Conservation (phyloP, 1,284 basidiomycete genomes). For the Bjerkandera adusta region DNA sequence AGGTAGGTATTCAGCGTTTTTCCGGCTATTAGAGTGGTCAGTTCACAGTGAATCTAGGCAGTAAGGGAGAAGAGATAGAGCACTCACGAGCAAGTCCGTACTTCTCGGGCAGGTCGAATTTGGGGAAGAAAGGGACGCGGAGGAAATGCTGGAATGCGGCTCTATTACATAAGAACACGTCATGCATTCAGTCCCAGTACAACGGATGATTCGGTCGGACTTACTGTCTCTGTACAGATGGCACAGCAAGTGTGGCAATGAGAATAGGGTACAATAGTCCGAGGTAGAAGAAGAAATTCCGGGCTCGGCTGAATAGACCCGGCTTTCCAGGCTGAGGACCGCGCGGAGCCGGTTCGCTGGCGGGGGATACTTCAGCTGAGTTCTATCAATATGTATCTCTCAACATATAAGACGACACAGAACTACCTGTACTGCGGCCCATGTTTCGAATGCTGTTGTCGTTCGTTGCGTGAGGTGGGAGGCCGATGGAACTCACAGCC, state of each 20-base stretch:
- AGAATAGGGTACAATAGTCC: conserved; percentile 54
- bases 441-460: no score
- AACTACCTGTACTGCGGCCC: no score
- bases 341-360: no score
- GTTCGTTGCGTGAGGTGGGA: no score
- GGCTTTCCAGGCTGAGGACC: conserved; percentile 12
- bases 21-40: conserved; percentile 51
- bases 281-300: conserved; percentile 39
- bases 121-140: conserved; percentile 59
- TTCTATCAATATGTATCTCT: no score
- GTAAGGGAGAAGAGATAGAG: not conserved
- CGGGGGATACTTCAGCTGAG: no score
- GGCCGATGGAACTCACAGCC: no score
- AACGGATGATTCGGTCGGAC: no score
- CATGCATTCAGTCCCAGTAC: no score
- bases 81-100: conserved; percentile 85
- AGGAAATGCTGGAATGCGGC: conserved; percentile 68
- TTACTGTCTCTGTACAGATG: conserved; percentile 74
- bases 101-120: conserved; percentile 67
- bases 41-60: conserved; percentile 9
- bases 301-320: conserved; percentile 32
- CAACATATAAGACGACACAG: no score
- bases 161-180: conserved; percentile 28
- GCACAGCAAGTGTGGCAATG: conserved; percentile 55
- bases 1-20: conserved; percentile 78